phyloP scores from a whole-genome alignment of 139 green algal species.

The Picochlorum sp. region DNA sequence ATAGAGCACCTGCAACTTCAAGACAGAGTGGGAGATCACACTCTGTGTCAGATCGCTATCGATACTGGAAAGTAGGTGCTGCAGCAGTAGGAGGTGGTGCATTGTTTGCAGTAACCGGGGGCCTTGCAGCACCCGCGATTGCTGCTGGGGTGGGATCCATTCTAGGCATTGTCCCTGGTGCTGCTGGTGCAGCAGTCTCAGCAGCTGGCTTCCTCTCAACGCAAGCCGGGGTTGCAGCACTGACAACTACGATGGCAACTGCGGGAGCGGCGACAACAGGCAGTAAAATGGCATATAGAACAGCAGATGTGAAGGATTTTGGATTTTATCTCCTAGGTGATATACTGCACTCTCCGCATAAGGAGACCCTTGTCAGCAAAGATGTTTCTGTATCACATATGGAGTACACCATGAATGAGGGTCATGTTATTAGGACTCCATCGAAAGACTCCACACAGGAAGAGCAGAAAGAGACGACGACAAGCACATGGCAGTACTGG shows the following conservation, averaged over 20 bases:
- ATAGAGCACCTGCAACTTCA: constrained; percentile 15
- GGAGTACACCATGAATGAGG: too few species aligned
- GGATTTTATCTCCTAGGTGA: constrained; percentile 46
- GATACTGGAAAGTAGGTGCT: constrained; percentile 39
- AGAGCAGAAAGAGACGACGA: neutral
- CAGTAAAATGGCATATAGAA: constrained; percentile 32
- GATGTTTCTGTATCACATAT: neutral
- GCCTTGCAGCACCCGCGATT: constrained; percentile 70
- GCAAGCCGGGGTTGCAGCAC: constrained; percentile 42
- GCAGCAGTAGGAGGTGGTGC: constrained; percentile 59
- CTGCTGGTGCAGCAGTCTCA: constrained; percentile 39
- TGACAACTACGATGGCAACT: constrained; percentile 42
- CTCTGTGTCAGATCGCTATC: neutral
- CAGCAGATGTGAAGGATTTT: constrained; percentile 64
- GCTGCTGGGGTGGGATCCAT: constrained; percentile 58
- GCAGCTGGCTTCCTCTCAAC: constrained; percentile 38
- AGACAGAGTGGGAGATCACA: neutral
- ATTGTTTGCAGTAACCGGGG: constrained; percentile 68
- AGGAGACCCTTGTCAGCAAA: neutral
- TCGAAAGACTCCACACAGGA: neutral
- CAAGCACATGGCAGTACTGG: constrained; percentile 2
- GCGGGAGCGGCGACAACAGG: constrained; percentile 24
- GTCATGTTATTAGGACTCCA: neutral
- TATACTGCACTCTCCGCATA: neutral
- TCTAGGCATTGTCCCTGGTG: constrained; percentile 40